A percentile compares a stretch with the other conserved stretches of the same genome.
phyloP scores from a whole-genome alignment of 164 flowering plant species.

The Chimonanthus praecox region DNA sequence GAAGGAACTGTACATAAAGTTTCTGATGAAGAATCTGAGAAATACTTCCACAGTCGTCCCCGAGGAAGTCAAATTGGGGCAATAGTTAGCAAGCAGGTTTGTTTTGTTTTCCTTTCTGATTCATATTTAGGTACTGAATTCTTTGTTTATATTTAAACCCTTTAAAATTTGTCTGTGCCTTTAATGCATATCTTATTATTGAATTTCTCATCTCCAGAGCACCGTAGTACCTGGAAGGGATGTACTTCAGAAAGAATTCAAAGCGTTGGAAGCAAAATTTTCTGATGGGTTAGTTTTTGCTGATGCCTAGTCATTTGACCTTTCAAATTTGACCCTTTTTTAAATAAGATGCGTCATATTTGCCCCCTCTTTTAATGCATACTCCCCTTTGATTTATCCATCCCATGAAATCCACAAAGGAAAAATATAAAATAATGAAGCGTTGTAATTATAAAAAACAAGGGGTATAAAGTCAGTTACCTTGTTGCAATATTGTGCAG shows the following conservation, averaged over 20 bases:
- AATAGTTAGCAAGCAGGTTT: constrained; percentile 80
- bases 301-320: not conserved
- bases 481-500: not conserved
- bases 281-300: constrained; percentile 62
- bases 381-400: not conserved
- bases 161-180: not conserved
- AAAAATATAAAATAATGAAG: no score
- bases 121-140: not conserved
- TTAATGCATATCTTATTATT: not conserved
- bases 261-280: constrained; percentile 62
- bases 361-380: not conserved
- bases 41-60: constrained; percentile 89
- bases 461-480: no score
- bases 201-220: constrained; percentile 44
- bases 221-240: constrained; percentile 72
- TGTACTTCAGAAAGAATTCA: constrained; percentile 49
- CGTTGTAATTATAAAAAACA: not conserved
- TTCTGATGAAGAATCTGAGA: constrained; percentile 82
- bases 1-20: constrained; percentile 85
- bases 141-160: not conserved
- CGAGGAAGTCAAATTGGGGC: constrained; percentile 94
- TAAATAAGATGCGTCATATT: not conserved
- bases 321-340: not conserved
- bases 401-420: not conserved
- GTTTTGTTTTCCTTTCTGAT: constrained; percentile 1